Evolutionary conservation across 768 basidiomycete species (phyloP), one percentile per base, ranked within the genome.

Genomic region (Tulasnella sp.): DNA sequence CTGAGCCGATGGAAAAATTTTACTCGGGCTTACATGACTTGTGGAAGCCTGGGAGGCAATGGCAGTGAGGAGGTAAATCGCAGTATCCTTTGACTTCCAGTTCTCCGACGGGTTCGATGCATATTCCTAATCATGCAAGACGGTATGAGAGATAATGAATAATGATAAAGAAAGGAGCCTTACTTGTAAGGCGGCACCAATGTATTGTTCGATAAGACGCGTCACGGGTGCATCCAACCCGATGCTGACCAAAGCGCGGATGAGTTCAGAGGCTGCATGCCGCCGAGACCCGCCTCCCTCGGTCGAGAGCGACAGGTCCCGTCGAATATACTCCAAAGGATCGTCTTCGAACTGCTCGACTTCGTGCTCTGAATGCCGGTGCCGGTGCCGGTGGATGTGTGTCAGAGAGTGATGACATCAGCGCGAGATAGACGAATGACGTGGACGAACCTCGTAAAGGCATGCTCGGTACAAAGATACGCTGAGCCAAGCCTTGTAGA

Each of bases 311-410:
- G 95, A 87, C 36, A 97, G 85, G 80, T 97, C 95, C 54, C 93
- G 87, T 29, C 94, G 91, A 79, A 98, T 93, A 82, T 92, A 99
- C 81, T 99, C 97, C 49, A 97, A 88, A 0, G 97, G 96, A 79
- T 97, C 96, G 78, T 99, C 97, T 83, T 97, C 96, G 80, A 99
- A 99, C 82, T 95, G 91, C 80, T 99, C 97, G 71, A 93, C 87
- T 75, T 98, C 96, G 79, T 94, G 92, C 49, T 92, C 91, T 88
- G 38, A 75, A 31, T 67, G 42, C 37, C 71, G 54, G 38, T 12
- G 38, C 88, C 36, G 74, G 25, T 67, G 42, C 37, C 71, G 54
- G 38, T 12, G 38, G 69, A 39, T 31, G 17, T n/a, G 29, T 6
- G 9, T 64, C 39, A 37, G 29, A 22, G 75, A 34, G 29, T 19